Evolutionary conservation across 2,329 filamentous ascomycete species (phyloP).

Genomic region (Aspergillus clavatus): DNA sequence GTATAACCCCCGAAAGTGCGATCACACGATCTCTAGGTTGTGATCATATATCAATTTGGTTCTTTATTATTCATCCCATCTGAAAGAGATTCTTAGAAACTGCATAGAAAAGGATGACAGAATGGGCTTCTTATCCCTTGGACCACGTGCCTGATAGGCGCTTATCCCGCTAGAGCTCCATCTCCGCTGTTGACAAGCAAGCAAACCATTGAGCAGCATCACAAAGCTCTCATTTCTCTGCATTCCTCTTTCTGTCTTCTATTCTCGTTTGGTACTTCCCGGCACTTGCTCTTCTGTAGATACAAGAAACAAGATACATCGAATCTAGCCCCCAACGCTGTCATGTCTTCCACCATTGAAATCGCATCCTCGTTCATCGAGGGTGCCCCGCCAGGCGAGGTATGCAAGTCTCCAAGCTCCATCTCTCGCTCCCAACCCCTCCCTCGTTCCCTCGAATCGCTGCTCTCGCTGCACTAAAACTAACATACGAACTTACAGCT

Average conservation of each 20-base stretch:
- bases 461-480: too few relatives aligned
- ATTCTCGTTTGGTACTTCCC: too few relatives aligned
- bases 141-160: constrained; percentile 16
- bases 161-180: constrained; percentile 19
- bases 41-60: too few relatives aligned
- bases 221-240: constrained; percentile 5
- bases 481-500: constrained; percentile 53
- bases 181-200: constrained; percentile 16
- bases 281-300: too few relatives aligned
- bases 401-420: constrained; percentile 39
- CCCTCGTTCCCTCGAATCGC: too few relatives aligned
- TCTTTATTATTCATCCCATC: too few relatives aligned
- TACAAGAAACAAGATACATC: not conserved
- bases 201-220: too few relatives aligned
- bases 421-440: too few relatives aligned
- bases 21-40: too few relatives aligned
- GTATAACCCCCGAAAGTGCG: too few relatives aligned
- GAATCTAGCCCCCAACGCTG: not conserved
- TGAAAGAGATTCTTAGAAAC: too few relatives aligned
- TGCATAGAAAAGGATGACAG: too few relatives aligned
- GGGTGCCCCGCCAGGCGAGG: constrained; percentile 93
- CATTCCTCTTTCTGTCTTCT: not conserved
- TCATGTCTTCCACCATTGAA: constrained; percentile 48
- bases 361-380: constrained; percentile 83
- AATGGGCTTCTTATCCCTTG: not conserved